phyloP scores from a whole-genome alignment of 805 yeast species.

The Candida saitoana region DNA sequence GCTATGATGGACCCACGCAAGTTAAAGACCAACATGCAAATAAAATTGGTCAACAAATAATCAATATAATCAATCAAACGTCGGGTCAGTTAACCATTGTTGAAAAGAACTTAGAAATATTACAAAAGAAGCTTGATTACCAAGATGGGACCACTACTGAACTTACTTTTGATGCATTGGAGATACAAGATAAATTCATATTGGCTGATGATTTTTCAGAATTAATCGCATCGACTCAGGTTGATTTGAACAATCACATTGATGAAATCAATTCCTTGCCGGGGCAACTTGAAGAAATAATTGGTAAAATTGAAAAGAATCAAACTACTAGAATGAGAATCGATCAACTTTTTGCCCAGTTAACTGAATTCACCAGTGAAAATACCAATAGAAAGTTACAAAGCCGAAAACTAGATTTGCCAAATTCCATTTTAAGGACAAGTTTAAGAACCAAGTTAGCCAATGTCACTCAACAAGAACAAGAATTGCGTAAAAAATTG shows the following conservation, averaged over 20 bases:
- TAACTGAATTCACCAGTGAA: slow-evolving; percentile 15
- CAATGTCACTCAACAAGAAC: slow-evolving; percentile 19
- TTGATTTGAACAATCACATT: neutral
- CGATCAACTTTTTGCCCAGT: slow-evolving; percentile 24
- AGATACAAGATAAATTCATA: slow-evolving; percentile 12
- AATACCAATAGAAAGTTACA: slow-evolving; percentile 8
- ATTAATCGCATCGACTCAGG: neutral
- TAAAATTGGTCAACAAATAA: slow-evolving; percentile 14
- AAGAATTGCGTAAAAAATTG: slow-evolving; percentile 20
- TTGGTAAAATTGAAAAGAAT: slow-evolving; percentile 10
- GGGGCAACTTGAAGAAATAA: slow-evolving; percentile 1
- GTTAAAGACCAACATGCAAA: neutral
- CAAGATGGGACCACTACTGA: slow-evolving; percentile 2
- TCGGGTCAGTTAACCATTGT: slow-evolving; percentile 23
- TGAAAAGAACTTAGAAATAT: slow-evolving; percentile 14
- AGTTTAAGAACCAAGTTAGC: slow-evolving; percentile 24
- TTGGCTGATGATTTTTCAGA: slow-evolving; percentile 10
- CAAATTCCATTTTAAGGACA: slow-evolving; percentile 21
- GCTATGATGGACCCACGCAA: slow-evolving; percentile 6
- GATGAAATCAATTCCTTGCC: neutral
- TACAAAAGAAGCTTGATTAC: slow-evolving; percentile 12
- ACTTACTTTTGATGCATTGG: slow-evolving; percentile 9
- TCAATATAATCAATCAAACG: slow-evolving; percentile 21
- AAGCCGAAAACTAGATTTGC: slow-evolving; percentile 29
- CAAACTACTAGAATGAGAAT: slow-evolving; percentile 17